phyloP scores from a whole-genome alignment of 2,329 filamentous ascomycete genomes.

The Tolypocladium paradoxum region DNA sequence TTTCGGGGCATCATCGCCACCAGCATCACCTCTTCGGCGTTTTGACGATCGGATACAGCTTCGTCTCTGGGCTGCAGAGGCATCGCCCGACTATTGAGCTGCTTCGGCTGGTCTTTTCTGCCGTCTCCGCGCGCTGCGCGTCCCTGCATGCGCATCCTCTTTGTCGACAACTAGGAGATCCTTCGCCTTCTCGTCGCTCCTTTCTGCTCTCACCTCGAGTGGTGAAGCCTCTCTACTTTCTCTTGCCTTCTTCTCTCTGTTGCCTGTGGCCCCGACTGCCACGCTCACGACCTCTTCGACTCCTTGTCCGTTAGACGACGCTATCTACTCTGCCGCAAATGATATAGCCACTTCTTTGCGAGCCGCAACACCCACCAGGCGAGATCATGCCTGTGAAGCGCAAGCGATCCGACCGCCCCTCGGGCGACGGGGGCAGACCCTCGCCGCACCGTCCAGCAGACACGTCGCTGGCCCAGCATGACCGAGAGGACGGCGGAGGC shows the following conservation, averaged over 20 bases:
- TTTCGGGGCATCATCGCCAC: background rate
- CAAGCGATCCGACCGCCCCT: conserved; percentile 43
- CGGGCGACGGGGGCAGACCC: conserved; percentile 40
- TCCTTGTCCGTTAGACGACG: background rate
- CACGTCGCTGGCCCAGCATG: conserved; percentile 44
- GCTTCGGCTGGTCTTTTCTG: background rate
- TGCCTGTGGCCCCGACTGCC: background rate
- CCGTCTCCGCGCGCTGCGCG: background rate
- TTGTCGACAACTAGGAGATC: background rate
- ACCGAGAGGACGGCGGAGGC: conserved; percentile 39
- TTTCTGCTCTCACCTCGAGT: background rate
- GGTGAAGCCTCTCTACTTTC: background rate
- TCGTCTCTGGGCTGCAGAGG: background rate
- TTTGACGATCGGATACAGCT: background rate
- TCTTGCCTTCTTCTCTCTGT: background rate
- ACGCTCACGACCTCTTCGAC: background rate
- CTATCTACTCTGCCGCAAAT: conserved; percentile 15
- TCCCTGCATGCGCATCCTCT: background rate
- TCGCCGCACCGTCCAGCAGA: conserved; percentile 53
- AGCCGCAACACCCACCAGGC: conserved; percentile 8
- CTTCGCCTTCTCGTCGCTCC: background rate
- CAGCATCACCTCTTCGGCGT: background rate
- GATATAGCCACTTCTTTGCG: conserved; percentile 16
- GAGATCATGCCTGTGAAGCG: conserved; percentile 46
- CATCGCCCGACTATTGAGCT: background rate